Evolutionary conservation across 1,139 yeast species (phyloP), one percentile per base, ranked within the genome.

Genomic region (Dujonia santamariae): DNA sequence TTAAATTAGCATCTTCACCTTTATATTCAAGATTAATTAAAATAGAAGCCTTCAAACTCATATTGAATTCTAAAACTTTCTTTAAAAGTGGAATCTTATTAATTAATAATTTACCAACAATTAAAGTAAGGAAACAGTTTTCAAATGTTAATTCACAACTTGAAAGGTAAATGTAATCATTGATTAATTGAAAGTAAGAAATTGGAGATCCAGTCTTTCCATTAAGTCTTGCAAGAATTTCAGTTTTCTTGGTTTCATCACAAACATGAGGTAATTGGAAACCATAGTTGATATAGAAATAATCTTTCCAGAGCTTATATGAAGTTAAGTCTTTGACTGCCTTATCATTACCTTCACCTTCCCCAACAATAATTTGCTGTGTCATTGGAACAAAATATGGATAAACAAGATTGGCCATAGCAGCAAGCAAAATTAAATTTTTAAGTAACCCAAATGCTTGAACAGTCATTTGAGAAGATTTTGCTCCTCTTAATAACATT

Each of bases 71-170:
- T 5, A 67, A 36, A 1, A 63, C 20, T 5, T 43, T 49, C 3
- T 52, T 36, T 20, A 54, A 33, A 1, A 45, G 17, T 2, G 65
- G 59, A 32, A 37, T 51, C 32, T 47, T 53, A 8, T 42, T 37
- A 13, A 48, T 43, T 26, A 68, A 42, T 4, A 67, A 35, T 8
- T 48, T 47, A 0, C 68, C 67, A 22, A 63, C 43, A 5, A 67
- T 39, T 29, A 67, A 51, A 27, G 45, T 51, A 33, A 68, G 55
- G 27, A 67, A 51, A 34, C 64, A 53, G 34, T 51, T 61, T 45
- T 68, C 74, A 47, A 66, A 68, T n/a, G 46, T 57, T 13, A 50
- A 43, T 37, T 66, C 70, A 34, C 63, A 51, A 2, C 55, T 39
- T 9, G 61, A 50, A 30, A 68, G 53, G 28, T 53, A 51, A 18